These are phyloP conservation scores for Dendrostoma leiphaemia DNA, from an alignment of 2,329 filamentous ascomycete genomes.

Conservation along the genomic window DNA sequence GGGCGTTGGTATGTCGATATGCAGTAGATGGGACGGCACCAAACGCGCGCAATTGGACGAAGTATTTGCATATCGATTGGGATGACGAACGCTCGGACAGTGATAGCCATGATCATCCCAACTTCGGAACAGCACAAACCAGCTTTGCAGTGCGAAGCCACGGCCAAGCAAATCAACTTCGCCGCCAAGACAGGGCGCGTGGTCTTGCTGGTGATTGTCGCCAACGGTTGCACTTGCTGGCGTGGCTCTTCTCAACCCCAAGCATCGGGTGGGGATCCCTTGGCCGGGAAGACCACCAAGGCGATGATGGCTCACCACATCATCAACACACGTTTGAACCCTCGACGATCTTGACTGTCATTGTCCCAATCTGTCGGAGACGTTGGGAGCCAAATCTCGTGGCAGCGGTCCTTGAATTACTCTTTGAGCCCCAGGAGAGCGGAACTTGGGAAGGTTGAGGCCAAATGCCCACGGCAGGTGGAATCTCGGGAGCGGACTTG, in stretches of 20 bases:
- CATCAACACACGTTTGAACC: no score
- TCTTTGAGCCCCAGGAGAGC: neutral
- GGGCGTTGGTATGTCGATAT: no score
- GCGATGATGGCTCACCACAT: no score
- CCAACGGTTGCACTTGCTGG: no score
- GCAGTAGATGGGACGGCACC: neutral
- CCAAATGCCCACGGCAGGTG: neutral
- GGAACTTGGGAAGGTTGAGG: neutral
- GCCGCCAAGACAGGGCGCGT: no score
- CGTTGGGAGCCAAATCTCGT: neutral
- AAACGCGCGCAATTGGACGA: neutral
- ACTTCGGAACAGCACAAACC: neutral
- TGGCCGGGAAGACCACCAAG: neutral
- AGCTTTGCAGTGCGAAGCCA: no score
- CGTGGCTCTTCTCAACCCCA: no score
- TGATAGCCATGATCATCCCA: neutral
- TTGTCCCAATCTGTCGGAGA: neutral
- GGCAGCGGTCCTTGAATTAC: slow-evolving; percentile 5
- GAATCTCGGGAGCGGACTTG: neutral
- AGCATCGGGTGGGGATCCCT: no score
- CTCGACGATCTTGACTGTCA: neutral
- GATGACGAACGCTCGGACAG: neutral
- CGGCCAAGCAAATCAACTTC: no score
- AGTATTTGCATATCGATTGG: neutral
- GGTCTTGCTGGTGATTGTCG: no score